A percentile compares a stretch with the other conserved stretches of the same genome.
phyloP scores from a whole-genome alignment of 23 red algal genomes.

The Agarophyton chilense region DNA sequence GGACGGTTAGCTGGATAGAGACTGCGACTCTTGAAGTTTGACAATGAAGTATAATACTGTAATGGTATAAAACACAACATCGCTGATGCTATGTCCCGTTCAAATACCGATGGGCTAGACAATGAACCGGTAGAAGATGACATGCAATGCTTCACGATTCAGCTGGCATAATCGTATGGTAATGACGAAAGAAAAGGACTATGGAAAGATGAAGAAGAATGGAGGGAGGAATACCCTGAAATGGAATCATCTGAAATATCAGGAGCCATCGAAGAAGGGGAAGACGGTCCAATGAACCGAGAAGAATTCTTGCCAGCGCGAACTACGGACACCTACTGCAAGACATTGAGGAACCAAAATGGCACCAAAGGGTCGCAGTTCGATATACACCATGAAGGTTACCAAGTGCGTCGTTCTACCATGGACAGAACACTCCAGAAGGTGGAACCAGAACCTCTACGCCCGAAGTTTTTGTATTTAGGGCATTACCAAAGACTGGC shows the following conservation, averaged over 20 bases:
- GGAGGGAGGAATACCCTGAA: too few species aligned
- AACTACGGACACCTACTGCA: not conserved
- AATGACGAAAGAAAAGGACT: too few species aligned
- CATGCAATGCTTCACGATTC: too few species aligned
- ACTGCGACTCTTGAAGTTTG: slow-evolving; percentile 20
- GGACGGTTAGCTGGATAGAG: slow-evolving; percentile 7
- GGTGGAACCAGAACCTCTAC: too few species aligned
- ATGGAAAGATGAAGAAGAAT: too few species aligned
- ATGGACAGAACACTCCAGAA: too few species aligned
- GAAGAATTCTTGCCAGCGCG: not conserved
- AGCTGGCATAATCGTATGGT: too few species aligned
- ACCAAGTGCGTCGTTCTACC: not conserved
- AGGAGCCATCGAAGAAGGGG: not conserved
- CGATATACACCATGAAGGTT: not conserved
- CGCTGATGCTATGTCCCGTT: slow-evolving; percentile 29
- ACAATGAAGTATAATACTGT: slow-evolving; percentile 4
- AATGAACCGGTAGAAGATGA: not conserved
- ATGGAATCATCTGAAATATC: not conserved
- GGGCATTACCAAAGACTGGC: not conserved
- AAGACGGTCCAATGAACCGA: not conserved
- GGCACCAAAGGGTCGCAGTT: not conserved
- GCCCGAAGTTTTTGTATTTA: not conserved
- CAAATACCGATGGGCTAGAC: not conserved
- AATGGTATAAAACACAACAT: not conserved
- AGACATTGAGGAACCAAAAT: not conserved